Base-by-base conservation (phyloP, 495 filamentous ascomycete species). In the Amorphotheca resinae region DNA sequence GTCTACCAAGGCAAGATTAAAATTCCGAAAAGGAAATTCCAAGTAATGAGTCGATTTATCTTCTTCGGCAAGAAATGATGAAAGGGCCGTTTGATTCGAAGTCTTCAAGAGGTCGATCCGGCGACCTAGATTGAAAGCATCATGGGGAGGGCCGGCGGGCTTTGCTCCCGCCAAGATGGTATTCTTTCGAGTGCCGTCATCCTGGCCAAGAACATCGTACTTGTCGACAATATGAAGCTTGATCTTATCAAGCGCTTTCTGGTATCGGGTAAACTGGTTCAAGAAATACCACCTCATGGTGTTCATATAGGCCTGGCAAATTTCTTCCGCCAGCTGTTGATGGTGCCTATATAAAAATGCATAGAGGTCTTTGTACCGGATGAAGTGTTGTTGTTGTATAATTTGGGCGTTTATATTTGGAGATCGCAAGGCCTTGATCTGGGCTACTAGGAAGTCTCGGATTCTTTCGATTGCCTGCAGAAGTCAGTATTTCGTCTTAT, bases 201-300 rank as follows among this genome's bases (percentile, higher is more conserved):
- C 83, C 22, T 82, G 75, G 23, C 84, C 91, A 22, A 98, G 65
- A 4, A 87, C 77, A 57, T 94, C 85, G 49, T 82, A 76, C 54
- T 82, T 84, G 53, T 95, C 91, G 45, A 93, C 70, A 1, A 68
- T 62, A 47, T 93, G 84, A 9, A 95, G 53, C 51, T 84, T 87
- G 48, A 96, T 69, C 55, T 87, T 93, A 43, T 80, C 78, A 0
- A 98, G 73, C 0, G 88, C 74, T 45, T 79, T 76, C 39, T 80
- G 73, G 58, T 96, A 98, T 14, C 89, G 83, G 3, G 76, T 80
- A 58, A 98, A 98, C 59, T 95, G 80, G 45, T 81, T 89, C 30
- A 78, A 64, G 54, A 96, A 96, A 53, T 98, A 98, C 91, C 91
- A 98, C 33, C 87, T 76, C 89, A 98, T 95, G 6, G 91, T 98